Conservation (phyloP, 805 yeast genomes). For the Cyberlindnera lachancei region DNA sequence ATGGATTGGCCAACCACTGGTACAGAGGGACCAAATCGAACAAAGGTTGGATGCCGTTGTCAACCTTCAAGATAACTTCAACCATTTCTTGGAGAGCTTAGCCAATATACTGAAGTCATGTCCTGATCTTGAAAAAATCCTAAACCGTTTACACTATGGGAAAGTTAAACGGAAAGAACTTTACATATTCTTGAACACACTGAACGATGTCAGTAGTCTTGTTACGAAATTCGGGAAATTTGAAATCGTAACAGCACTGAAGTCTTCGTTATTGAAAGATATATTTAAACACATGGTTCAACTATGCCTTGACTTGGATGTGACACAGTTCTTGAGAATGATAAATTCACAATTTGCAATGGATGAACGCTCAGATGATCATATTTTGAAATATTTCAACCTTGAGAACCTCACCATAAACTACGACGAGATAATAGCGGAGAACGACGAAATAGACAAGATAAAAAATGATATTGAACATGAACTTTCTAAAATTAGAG, state of each 20-base stretch:
- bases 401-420: slow-evolving; percentile 24
- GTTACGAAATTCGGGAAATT: slow-evolving; percentile 24
- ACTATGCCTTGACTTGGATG: slow-evolving; percentile 24
- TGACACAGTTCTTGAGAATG: slow-evolving; percentile 35
- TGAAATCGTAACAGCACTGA: slow-evolving; percentile 17
- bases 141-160: slow-evolving; percentile 54
- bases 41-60: slow-evolving; percentile 58
- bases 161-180: slow-evolving; percentile 54
- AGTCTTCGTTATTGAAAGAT: slow-evolving; percentile 29
- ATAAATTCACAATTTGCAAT: slow-evolving; percentile 43
- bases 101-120: slow-evolving; percentile 26
- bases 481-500: slow-evolving; percentile 44
- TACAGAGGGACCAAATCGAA: slow-evolving; percentile 43
- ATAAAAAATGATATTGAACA: slow-evolving; percentile 42
- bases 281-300: slow-evolving; percentile 33
- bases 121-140: slow-evolving; percentile 53
- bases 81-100: slow-evolving; percentile 30
- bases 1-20: slow-evolving; percentile 75
- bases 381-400: slow-evolving; percentile 36
- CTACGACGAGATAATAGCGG: slow-evolving; percentile 33
- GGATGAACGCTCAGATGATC: slow-evolving; percentile 42
- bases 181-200: slow-evolving; percentile 39
- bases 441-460: slow-evolving; percentile 33
- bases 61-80: slow-evolving; percentile 34
- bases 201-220: slow-evolving; percentile 26